Conservation (phyloP, 2,329 filamentous ascomycete genomes). For the Trichoderma sp. region DNA sequence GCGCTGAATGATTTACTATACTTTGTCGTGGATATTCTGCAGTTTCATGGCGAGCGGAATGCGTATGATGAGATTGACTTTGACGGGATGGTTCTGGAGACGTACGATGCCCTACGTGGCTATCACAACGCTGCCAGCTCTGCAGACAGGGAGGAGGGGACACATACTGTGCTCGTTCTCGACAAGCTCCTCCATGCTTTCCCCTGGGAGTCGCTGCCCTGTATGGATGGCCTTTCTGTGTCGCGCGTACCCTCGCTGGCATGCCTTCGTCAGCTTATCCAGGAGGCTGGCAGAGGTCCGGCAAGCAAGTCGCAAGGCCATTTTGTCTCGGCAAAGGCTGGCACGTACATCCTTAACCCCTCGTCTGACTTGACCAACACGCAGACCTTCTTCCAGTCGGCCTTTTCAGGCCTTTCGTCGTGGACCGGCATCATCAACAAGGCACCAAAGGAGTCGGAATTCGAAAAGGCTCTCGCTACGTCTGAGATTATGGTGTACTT, state of each 20-base stretch:
- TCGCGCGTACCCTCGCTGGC: constrained; percentile 85
- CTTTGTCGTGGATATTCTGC: constrained; percentile 92
- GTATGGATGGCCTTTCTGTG: constrained; percentile 72
- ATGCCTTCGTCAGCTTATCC: constrained; percentile 72
- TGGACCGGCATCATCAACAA: constrained; percentile 71
- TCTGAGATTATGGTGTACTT: constrained; percentile 86
- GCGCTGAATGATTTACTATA: constrained; percentile 88
- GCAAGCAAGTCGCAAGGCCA: constrained; percentile 41
- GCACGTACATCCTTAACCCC: constrained; percentile 86
- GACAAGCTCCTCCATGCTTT: constrained; percentile 90
- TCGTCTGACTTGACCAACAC: constrained; percentile 79
- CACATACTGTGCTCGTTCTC: constrained; percentile 82
- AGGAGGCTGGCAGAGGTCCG: constrained; percentile 41
- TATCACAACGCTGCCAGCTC: constrained; percentile 61
- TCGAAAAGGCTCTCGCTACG: constrained; percentile 62
- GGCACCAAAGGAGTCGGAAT: constrained; percentile 72
- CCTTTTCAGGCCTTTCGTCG: constrained; percentile 60
- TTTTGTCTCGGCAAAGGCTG: constrained; percentile 52
- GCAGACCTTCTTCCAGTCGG: constrained; percentile 66
- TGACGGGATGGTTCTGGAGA: constrained; percentile 84
- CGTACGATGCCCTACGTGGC: constrained; percentile 74
- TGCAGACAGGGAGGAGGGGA: constrained; percentile 41
- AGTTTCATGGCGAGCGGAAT: constrained; percentile 94
- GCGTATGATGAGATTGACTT: constrained; percentile 98
- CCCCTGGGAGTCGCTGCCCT: constrained; percentile 94